These are phyloP conservation scores for Rubroshorea leprosula DNA, from an alignment of 345 rosid species.

Conservation along the genomic window DNA sequence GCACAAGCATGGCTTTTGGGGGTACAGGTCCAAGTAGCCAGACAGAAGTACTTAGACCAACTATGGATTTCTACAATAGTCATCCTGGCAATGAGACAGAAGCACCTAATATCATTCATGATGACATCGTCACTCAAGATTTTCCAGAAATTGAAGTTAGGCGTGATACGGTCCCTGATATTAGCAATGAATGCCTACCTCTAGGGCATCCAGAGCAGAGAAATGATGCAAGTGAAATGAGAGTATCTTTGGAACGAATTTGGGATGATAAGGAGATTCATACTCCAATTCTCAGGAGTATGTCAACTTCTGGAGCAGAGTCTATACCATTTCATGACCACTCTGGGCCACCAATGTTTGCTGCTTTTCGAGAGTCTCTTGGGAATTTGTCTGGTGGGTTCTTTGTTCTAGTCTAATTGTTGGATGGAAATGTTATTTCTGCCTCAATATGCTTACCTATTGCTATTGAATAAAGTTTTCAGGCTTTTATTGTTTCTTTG, in stretches of 20 bases:
- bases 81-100: conserved; percentile 33
- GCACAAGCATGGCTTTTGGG: conserved; percentile 13
- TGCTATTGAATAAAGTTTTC: background rate
- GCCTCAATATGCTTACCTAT: background rate
- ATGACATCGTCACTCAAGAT: conserved; percentile 26
- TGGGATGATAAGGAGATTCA: conserved; percentile 34
- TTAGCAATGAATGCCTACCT: conserved; percentile 26
- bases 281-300: conserved; percentile 37
- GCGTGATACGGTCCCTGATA: conserved; percentile 45
- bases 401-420: background rate
- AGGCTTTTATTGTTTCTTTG: background rate
- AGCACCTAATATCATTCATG: conserved; percentile 15
- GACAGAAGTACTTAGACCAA: conserved; percentile 22
- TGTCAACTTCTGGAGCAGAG: conserved; percentile 31
- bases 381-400: conserved; percentile 43
- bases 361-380: conserved; percentile 31
- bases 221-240: conserved; percentile 22
- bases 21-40: conserved; percentile 30
- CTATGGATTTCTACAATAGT: conserved; percentile 18
- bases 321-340: conserved; percentile 38
- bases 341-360: conserved; percentile 39
- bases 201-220: conserved; percentile 18
- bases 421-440: background rate
- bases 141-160: conserved; percentile 49
- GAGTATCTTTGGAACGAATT: conserved; percentile 24